Percentiles rank a stretch among this genome's conserved stretches.
phyloP scores from a whole-genome alignment of 192 early-diverging fungal species.

The Pilaira anomala region DNA sequence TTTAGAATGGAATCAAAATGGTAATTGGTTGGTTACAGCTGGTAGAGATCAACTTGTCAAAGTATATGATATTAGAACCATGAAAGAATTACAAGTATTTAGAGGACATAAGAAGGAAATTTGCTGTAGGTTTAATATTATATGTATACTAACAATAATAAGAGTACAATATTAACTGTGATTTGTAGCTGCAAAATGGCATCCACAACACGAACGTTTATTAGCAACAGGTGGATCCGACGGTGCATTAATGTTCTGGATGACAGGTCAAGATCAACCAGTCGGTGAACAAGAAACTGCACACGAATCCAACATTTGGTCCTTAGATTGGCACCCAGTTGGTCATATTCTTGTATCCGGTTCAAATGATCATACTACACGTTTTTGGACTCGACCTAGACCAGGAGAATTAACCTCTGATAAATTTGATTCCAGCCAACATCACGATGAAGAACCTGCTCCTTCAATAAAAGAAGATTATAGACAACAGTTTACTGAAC shows the following conservation, averaged over 20 bases:
- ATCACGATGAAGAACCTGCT: constrained; percentile 45
- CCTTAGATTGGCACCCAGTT: constrained; percentile 94
- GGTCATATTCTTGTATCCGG: constrained; percentile 93
- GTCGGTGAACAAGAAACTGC: constrained; percentile 60
- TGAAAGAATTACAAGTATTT: constrained; percentile 87
- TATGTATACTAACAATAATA: not conserved
- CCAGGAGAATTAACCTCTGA: constrained; percentile 69
- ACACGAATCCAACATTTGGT: constrained; percentile 89
- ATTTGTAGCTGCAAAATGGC: constrained; percentile 79
- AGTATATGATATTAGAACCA: constrained; percentile 91
- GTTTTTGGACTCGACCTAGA: constrained; percentile 92
- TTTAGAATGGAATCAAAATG: constrained; percentile 94
- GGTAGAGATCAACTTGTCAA: constrained; percentile 89
- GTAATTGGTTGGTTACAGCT: constrained; percentile 91
- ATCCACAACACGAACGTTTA: constrained; percentile 88
- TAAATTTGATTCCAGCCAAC: constrained; percentile 53
- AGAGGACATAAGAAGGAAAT: constrained; percentile 88
- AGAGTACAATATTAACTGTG: not conserved
- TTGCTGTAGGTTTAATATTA: constrained; percentile 52
- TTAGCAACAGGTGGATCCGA: constrained; percentile 92
- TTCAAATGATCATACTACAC: constrained; percentile 93
- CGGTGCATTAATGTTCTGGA: constrained; percentile 83
- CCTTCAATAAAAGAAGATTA: constrained; percentile 39
- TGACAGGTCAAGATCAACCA: constrained; percentile 59
- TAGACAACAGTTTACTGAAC: constrained; percentile 26